Percentiles rank a stretch among this genome's conserved stretches.
phyloP scores from a whole-genome alignment of 768 basidiomycete genomes.

The Termitomyces sp. region DNA sequence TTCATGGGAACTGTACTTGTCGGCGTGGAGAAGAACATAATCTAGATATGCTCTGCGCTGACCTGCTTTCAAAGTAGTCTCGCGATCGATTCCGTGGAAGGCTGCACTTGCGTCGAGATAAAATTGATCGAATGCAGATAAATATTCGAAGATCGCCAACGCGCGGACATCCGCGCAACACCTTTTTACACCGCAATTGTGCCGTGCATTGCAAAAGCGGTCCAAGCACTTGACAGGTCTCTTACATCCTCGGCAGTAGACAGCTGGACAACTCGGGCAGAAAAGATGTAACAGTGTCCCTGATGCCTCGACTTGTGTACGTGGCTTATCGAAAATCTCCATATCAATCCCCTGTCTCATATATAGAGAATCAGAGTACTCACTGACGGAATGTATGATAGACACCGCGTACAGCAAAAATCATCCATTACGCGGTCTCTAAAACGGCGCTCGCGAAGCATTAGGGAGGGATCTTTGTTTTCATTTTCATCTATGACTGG shows the following conservation, averaged over 20 bases:
- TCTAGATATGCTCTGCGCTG: background rate
- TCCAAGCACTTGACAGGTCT: background rate
- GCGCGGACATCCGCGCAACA: slow-evolving; percentile 8
- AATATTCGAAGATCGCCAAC: slow-evolving; percentile 7
- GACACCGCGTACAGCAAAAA: background rate
- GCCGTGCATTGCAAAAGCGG: background rate
- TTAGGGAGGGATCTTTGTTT: background rate
- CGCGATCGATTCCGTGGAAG: background rate
- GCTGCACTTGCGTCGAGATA: background rate
- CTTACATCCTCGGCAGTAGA: slow-evolving; percentile 7
- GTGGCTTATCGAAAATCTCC: background rate
- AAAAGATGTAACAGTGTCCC: background rate
- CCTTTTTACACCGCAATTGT: background rate
- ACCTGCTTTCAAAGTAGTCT: background rate
- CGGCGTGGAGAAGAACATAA: background rate
- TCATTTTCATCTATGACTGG: background rate
- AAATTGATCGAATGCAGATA: slow-evolving; percentile 2
- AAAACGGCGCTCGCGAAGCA: background rate
- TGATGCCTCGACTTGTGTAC: background rate
- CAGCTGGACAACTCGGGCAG: background rate
- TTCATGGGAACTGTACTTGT: background rate
- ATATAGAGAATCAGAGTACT: background rate
- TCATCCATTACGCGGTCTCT: background rate
- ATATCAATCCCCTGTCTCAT: background rate
- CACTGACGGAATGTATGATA: background rate